phyloP scores from a whole-genome alignment of 2,329 filamentous ascomycete species.

The Claviceps digitariae region DNA sequence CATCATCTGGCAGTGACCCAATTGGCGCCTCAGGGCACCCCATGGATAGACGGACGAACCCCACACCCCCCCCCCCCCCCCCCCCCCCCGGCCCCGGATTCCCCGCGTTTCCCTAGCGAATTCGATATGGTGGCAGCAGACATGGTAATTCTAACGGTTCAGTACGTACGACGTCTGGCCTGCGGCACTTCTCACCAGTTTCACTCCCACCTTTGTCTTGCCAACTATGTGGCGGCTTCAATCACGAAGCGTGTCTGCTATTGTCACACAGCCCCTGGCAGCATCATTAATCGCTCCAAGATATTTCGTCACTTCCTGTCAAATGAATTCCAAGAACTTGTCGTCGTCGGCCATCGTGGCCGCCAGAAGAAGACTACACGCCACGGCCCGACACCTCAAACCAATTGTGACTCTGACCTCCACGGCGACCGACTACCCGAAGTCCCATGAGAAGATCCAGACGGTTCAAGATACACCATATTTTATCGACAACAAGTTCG shows the following conservation, averaged over 20 bases:
- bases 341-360: constrained; percentile 22
- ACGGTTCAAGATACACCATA: constrained; percentile 60
- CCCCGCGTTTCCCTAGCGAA: too few relatives aligned
- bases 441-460: constrained; percentile 56
- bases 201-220: not conserved
- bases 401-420: constrained; percentile 39
- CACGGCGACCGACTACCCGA: constrained; percentile 50
- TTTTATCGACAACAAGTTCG: constrained; percentile 72
- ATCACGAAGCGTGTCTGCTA: constrained; percentile 24
- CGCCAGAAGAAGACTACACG: constrained; percentile 38
- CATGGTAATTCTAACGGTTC: too few relatives aligned
- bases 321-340: constrained; percentile 21
- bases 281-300: constrained; percentile 11
- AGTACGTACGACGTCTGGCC: not conserved
- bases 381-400: constrained; percentile 41
- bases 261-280: constrained; percentile 20
- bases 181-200: not conserved
- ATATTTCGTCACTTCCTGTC: constrained; percentile 16
- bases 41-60: too few relatives aligned
- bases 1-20: too few relatives aligned
- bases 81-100: too few relatives aligned
- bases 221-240: constrained; percentile 33
- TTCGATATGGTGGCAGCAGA: too few relatives aligned
- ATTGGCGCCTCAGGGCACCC: too few relatives aligned
- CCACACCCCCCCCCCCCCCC: too few relatives aligned